Base-by-base conservation (phyloP, 2,329 filamentous ascomycete species). In the Scleromitrula shiraiana region DNA sequence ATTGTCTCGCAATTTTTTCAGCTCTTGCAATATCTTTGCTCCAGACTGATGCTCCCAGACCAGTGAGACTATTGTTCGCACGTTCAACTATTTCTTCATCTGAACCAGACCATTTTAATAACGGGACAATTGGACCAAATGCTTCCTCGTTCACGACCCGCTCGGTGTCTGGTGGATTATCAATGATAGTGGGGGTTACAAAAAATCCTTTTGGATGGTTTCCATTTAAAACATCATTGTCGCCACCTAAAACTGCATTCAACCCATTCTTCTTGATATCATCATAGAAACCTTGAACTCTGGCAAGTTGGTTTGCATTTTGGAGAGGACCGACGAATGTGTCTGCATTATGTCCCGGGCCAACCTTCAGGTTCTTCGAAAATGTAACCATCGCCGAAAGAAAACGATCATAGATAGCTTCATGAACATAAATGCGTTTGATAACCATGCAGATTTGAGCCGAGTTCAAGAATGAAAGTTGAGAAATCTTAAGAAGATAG, bases 361-460 rank as follows among this genome's bases (percentile, higher is more conserved):
- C 51, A 17, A 46, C 50, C 38, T 69, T 67, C 6, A 73, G 65
- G 30, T 71, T 69, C 35, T 69, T 65, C 6, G 71, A 65, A 30
- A 73, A 53, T 4, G 64, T 68, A 2, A 66, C 62, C 2, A 75
- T 63, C 61, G 82, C 81, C 15, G 67, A 57, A 12, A 43, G 17
- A 32, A 55, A 53, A 14, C 43, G n/a, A 23, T 77, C 74, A 57
- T 78, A 80, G 41, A 82, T 72, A 2, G 64, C 67, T 53, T 78
- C 75, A 54, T 82, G 78, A 2, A 82, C 71, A 58, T 78, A 82
- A 33, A 82, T 64, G 0, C 78, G 68, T 63, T 82, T 82, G 40
- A 71, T 71, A 38, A 70, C 70, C 35, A 78, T 69, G 59, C 75
- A 78, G 14, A 78, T 70, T 20, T 53, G 51, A 9, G 73, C 71